phyloP scores from a whole-genome alignment of 192 early-diverging fungal species.

The Paraglomus occultum region DNA sequence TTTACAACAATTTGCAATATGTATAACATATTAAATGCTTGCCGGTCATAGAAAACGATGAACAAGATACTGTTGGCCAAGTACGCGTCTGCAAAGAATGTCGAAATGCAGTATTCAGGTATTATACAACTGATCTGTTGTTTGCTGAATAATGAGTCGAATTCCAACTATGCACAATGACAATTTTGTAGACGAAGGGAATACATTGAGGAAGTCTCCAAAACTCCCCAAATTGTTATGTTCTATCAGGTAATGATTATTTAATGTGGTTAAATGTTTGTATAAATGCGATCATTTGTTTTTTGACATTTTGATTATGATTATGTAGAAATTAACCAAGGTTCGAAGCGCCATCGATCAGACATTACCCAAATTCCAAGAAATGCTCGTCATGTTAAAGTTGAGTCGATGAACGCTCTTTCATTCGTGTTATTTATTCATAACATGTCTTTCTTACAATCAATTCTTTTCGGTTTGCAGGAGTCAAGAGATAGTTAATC shows the following conservation, averaged over 20 bases:
- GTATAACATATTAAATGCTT: not conserved
- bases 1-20: not conserved
- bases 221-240: constrained; percentile 34
- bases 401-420: constrained; percentile 24
- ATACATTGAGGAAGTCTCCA: constrained; percentile 37
- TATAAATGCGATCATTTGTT: not conserved
- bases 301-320: constrained; percentile 16
- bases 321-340: constrained; percentile 38
- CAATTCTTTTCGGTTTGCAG: constrained; percentile 10
- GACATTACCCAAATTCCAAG: constrained; percentile 56
- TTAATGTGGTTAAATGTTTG: constrained; percentile 2
- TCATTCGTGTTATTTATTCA: not conserved
- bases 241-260: constrained; percentile 38
- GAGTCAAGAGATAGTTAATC: constrained; percentile 34
- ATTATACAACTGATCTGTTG: constrained; percentile 25
- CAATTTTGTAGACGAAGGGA: constrained; percentile 38
- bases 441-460: no score
- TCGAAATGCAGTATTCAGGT: constrained; percentile 52
- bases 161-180: not conserved
- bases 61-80: constrained; percentile 50
- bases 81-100: constrained; percentile 61
- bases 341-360: constrained; percentile 45
- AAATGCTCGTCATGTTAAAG: constrained; percentile 55
- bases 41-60: constrained; percentile 32
- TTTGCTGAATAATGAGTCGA: not conserved